Conservation (phyloP, 2,329 filamentous ascomycete genomes). For the Fusarium redolens region DNA sequence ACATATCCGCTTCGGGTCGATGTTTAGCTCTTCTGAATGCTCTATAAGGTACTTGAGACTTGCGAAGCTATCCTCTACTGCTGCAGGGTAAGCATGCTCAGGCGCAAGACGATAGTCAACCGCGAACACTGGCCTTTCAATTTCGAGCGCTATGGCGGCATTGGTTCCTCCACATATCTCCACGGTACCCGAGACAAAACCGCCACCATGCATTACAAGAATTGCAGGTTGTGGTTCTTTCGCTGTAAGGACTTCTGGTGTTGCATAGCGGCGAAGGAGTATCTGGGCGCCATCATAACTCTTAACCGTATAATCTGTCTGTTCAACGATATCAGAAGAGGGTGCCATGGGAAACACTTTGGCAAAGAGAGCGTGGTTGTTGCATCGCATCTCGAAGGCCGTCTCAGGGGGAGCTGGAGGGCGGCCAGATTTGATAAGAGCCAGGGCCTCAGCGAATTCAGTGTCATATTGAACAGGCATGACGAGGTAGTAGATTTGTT, state of each 20-base stretch:
- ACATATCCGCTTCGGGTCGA: constrained; percentile 29
- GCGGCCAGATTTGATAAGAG: constrained; percentile 17
- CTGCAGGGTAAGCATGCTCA: constrained; percentile 25
- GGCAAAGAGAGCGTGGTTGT: constrained; percentile 12
- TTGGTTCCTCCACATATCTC: constrained; percentile 9
- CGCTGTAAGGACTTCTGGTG: not conserved
- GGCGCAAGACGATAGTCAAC: constrained; percentile 40
- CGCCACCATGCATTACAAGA: constrained; percentile 35
- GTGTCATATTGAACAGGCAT: constrained; percentile 35
- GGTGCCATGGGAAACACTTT: constrained; percentile 11
- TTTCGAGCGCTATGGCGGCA: not conserved
- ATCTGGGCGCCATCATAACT: constrained; percentile 29
- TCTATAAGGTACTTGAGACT: constrained; percentile 27
- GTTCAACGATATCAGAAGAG: not conserved
- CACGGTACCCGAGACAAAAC: constrained; percentile 19
- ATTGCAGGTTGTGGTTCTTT: constrained; percentile 26
- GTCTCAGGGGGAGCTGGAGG: constrained; percentile 5
- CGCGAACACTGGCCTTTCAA: constrained; percentile 28
- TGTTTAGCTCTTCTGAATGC: constrained; percentile 28
- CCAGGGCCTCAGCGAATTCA: constrained; percentile 34
- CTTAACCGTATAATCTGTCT: constrained; percentile 19
- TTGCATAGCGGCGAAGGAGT: constrained; percentile 29
- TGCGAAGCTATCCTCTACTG: constrained; percentile 33
- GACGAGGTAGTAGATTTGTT: not conserved
- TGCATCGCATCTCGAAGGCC: constrained; percentile 25